phyloP scores from a whole-genome alignment of 176 grass and related monocot genomes.

The Musa troglodytarum region DNA sequence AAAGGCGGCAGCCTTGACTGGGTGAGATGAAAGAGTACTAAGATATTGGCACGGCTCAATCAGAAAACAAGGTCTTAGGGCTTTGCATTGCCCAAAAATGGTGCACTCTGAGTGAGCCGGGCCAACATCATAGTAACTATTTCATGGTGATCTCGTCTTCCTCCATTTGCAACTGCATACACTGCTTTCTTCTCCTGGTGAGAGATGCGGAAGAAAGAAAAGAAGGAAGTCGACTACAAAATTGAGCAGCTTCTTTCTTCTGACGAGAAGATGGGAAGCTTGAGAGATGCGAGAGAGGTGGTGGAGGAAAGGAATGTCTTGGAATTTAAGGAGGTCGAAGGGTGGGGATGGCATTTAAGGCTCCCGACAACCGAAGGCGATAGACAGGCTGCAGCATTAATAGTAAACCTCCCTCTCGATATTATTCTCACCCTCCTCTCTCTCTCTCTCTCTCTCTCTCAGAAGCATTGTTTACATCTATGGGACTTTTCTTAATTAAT shows the following conservation, averaged over 20 bases:
- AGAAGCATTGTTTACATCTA: no score
- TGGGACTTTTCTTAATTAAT: no score
- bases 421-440: no score
- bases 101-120: slow-evolving; percentile 24
- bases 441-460: not conserved
- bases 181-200: not conserved
- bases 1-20: not conserved
- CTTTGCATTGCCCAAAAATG: not conserved
- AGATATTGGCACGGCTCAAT: slow-evolving; percentile 37
- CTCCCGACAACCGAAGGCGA: slow-evolving; percentile 5
- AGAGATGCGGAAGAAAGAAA: not conserved
- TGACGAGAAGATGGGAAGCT: not conserved
- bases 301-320: slow-evolving; percentile 9
- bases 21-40: slow-evolving; percentile 25
- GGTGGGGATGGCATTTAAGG: slow-evolving; percentile 13
- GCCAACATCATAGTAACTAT: slow-evolving; percentile 29
- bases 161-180: not conserved
- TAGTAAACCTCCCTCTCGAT: slow-evolving; percentile 3
- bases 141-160: slow-evolving; percentile 2
- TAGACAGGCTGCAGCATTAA: slow-evolving; percentile 25
- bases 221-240: no score
- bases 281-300: not conserved
- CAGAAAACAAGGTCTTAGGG: not conserved
- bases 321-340: slow-evolving; percentile 16
- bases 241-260: not conserved